Conservation (phyloP, 2,329 filamentous ascomycete genomes). For the Lecanicillium sp. region DNA sequence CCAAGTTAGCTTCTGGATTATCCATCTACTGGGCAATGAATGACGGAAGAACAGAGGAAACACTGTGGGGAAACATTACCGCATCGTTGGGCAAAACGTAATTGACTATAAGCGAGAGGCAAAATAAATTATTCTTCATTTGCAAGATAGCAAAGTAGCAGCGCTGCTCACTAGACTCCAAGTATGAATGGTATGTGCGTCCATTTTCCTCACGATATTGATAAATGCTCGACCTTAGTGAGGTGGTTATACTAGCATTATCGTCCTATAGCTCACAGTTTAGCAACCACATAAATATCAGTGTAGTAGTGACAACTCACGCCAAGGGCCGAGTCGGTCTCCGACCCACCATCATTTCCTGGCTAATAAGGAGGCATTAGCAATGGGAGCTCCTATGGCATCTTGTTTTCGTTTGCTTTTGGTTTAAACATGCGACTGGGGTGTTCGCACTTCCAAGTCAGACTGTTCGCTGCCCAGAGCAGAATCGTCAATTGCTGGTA, state of each 20-base stretch:
- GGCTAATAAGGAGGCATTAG: neutral
- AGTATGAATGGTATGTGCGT: constrained; percentile 27
- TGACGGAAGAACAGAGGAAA: no score
- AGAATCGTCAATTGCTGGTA: no score
- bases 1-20: neutral
- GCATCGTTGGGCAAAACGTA: constrained; percentile 23
- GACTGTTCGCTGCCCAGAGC: no score
- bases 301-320: neutral
- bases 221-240: constrained; percentile 26
- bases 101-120: constrained; percentile 11
- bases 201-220: constrained; percentile 28
- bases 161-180: constrained; percentile 16
- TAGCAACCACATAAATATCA: constrained; percentile 5
- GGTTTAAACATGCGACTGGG: no score
- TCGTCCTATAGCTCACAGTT: constrained; percentile 17
- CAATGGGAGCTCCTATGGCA: no score
- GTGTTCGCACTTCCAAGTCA: no score
- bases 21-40: no score
- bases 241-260: constrained; percentile 19
- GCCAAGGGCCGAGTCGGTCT: neutral
- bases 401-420: no score
- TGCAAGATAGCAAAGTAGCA: neutral
- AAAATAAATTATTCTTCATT: constrained; percentile 1
- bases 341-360: neutral
- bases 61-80: no score